Percentiles rank a stretch among this genome's conserved stretches.
phyloP scores from a whole-genome alignment of 257 asterid species.

The Avicennia marina region DNA sequence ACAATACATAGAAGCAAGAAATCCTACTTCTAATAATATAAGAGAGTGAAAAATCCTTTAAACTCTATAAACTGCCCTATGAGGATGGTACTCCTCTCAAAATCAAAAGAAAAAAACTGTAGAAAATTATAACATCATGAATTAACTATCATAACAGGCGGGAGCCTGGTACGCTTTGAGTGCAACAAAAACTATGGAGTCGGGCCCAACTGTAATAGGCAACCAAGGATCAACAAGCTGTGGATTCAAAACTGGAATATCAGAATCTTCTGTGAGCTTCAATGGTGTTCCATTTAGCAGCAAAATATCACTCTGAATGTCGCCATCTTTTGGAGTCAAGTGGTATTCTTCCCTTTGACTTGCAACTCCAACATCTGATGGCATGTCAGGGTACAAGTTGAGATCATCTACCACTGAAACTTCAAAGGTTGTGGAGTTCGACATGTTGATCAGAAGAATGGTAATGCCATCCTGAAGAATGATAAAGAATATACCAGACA shows the following conservation, averaged over 20 bases:
- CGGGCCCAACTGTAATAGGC: constrained; percentile 44
- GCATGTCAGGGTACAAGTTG: neutral
- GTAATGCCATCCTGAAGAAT: constrained; percentile 41
- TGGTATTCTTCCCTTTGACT: constrained; percentile 71
- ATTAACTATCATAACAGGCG: constrained; percentile 35
- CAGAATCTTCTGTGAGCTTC: constrained; percentile 50
- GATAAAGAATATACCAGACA: neutral
- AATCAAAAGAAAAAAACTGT: too few species aligned
- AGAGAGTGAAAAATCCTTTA: too few species aligned
- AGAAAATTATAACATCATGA: too few species aligned
- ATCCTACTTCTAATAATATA: too few species aligned
- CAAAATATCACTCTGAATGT: constrained; percentile 64
- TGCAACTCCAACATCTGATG: neutral
- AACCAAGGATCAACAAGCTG: constrained; percentile 28
- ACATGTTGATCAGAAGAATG: constrained; percentile 64
- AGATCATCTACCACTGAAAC: constrained; percentile 20
- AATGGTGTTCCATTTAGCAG: constrained; percentile 59
- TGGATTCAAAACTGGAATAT: constrained; percentile 62
- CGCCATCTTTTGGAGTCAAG: constrained; percentile 61
- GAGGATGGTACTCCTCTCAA: too few species aligned
- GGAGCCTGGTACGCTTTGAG: constrained; percentile 57
- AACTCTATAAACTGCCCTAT: too few species aligned
- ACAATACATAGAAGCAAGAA: neutral
- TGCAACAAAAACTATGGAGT: constrained; percentile 52
- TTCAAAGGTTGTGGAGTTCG: constrained; percentile 51